phyloP scores from a whole-genome alignment of 352 stramenopile genomes.

The Phytophthora fragariae region DNA sequence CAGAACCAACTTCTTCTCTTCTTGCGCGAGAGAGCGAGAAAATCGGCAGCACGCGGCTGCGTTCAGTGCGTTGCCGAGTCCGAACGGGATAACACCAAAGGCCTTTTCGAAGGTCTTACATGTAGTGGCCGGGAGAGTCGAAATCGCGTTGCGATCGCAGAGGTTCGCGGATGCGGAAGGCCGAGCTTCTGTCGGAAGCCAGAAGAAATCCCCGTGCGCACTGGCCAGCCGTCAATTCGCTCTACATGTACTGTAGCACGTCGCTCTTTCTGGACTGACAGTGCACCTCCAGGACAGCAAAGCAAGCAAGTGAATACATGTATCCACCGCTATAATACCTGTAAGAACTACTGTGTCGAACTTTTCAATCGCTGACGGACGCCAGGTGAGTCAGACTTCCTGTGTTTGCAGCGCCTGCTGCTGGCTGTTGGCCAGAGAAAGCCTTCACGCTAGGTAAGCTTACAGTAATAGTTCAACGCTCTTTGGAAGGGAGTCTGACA shows the following conservation, averaged over 20 bases:
- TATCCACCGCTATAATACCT: background rate
- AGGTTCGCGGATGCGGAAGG: background rate
- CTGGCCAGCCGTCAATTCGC: background rate
- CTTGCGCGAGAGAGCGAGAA: background rate
- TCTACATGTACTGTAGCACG: too few relatives aligned
- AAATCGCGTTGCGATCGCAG: background rate
- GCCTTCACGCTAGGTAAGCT: background rate
- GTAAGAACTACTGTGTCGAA: background rate
- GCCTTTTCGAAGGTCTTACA: background rate
- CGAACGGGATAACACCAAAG: background rate
- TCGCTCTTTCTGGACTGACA: conserved; percentile 2
- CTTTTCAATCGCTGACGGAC: too few relatives aligned
- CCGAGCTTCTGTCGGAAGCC: background rate
- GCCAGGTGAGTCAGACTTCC: background rate
- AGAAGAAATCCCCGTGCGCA: background rate
- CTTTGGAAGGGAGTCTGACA: background rate
- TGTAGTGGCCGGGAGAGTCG: background rate
- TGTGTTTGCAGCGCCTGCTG: background rate
- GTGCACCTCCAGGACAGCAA: background rate
- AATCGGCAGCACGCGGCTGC: background rate
- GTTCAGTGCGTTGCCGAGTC: background rate
- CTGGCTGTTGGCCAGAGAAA: background rate
- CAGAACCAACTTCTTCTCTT: background rate
- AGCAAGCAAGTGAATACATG: background rate
- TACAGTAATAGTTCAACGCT: background rate